A percentile compares a stretch with the other conserved stretches of the same genome.
These are phyloP conservation scores for Tuber calosporum DNA, from an alignment of 495 filamentous ascomycete genomes.

Conservation along the genomic window DNA sequence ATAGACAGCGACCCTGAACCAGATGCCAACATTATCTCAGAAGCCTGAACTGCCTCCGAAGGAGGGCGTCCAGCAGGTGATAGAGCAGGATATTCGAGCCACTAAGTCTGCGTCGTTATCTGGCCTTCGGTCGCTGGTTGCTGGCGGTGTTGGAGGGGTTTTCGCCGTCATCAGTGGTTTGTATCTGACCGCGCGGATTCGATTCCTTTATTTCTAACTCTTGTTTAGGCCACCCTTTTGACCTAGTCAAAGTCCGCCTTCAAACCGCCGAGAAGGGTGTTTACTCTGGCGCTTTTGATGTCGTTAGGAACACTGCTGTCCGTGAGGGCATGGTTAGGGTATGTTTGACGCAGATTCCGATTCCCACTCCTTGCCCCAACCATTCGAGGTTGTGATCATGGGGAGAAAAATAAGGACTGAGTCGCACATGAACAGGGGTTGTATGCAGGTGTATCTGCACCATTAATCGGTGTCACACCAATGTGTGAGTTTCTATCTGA, in stretches of 20 bases:
- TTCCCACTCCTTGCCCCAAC: background rate
- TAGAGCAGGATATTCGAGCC: constrained; percentile 49
- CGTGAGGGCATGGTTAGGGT: constrained; percentile 71
- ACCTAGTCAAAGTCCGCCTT: constrained; percentile 92
- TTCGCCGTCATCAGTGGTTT: constrained; percentile 65
- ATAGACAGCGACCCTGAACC: background rate
- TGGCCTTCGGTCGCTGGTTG: constrained; percentile 68
- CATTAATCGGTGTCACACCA: constrained; percentile 88
- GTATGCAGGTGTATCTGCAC: constrained; percentile 95
- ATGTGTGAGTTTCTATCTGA: constrained; percentile 69
- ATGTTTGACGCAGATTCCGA: constrained; percentile 20
- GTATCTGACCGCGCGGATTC: background rate
- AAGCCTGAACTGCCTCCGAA: constrained; percentile 33
- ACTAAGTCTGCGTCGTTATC: constrained; percentile 48
- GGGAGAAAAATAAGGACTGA: constrained; percentile 9
- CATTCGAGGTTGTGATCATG: background rate
- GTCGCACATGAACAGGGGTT: constrained; percentile 52
- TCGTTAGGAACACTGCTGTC: constrained; percentile 77
- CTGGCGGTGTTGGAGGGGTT: constrained; percentile 86
- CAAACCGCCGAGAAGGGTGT: constrained; percentile 94
- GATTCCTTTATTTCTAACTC: constrained; percentile 1
- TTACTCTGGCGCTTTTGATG: constrained; percentile 84
- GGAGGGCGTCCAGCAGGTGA: constrained; percentile 49
- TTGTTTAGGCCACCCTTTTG: constrained; percentile 82
- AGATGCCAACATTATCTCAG: constrained; percentile 14